Evolutionary conservation across 83 land plant species (phyloP), one percentile per base, ranked within the genome.

Genomic region (Picea abies): DNA sequence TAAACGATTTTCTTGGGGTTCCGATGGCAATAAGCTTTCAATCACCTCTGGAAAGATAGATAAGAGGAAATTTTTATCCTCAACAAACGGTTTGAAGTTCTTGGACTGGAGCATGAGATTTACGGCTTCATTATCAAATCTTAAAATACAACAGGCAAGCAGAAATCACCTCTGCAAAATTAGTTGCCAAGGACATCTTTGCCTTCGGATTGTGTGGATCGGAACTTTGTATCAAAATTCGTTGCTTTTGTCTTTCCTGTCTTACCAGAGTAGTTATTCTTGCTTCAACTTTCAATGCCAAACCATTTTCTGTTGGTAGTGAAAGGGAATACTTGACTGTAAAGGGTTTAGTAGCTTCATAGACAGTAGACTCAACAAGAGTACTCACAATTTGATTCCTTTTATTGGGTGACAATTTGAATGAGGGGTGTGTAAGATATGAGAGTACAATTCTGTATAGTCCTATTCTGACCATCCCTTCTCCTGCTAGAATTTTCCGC

Each of bases 41-140:
- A 11, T 52, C 15, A 52, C 58, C 12, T 35, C 44, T 15, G 73
- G 73, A 69, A 69, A 69, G 35, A 35, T 14, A 4, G 15, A 32
- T 29, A 84, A 25, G 1, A 90, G 79, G 76, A 90, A 90, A 35
- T 80, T 82, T 79, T 90, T 90, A 68, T 90, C 92, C 81, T 90
- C 92, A 65, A 12, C 20, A 62, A 83, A 83, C 14, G 86, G 61
- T 17, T 88, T 85, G 58, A 90, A 47, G 71, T 88, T 90, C 76
- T 84, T 88, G 9, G 75, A 65, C 82, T 82, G 85, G 82, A 90
- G 84, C 69, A 88, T 58, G 79, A 78, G 83, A 37, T 68, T 66
- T 10, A 88, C 71, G 2, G 83, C 87, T 12, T 78, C 90, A 66
- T 86, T 83, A 16, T 88, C 84, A 72, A 88, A 90, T 3, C 82